Evolutionary conservation across 2,329 filamentous ascomycete genomes (phyloP).

Genomic region (Parasarocladium wereldwijsianum): DNA sequence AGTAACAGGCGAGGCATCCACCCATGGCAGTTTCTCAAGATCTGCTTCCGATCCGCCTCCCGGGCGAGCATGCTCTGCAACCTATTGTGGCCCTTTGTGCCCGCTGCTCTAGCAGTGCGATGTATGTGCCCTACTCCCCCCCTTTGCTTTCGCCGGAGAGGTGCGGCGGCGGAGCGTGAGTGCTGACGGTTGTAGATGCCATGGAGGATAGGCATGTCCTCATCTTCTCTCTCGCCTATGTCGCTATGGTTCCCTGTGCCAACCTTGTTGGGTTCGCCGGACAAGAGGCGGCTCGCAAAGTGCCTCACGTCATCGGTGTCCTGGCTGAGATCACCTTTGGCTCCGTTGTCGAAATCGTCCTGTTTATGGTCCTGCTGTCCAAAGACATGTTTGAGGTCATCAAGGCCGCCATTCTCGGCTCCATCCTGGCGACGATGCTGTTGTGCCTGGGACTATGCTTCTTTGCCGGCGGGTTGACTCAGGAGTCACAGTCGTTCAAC

Average conservation of each 20-base stretch:
- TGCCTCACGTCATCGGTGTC: slow-evolving; percentile 58
- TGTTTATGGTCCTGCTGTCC: slow-evolving; percentile 63
- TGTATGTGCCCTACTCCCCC: slow-evolving; percentile 17
- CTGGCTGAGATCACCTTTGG: slow-evolving; percentile 49
- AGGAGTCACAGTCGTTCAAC: slow-evolving; percentile 57
- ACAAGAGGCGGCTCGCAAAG: slow-evolving; percentile 63
- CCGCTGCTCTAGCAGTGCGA: slow-evolving; percentile 29
- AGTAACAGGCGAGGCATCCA: slow-evolving; percentile 29
- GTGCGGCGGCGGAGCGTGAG: neutral
- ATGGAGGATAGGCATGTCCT: slow-evolving; percentile 21
- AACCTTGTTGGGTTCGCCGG: slow-evolving; percentile 34
- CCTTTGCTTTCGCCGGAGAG: neutral
- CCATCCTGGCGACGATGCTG: slow-evolving; percentile 67
- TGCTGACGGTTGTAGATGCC: slow-evolving; percentile 13
- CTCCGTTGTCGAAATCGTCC: slow-evolving; percentile 65
- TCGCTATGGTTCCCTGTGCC: slow-evolving; percentile 36
- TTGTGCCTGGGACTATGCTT: slow-evolving; percentile 72
- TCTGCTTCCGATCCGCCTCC: slow-evolving; percentile 27
- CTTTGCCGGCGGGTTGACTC: slow-evolving; percentile 56
- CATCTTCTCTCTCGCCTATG: slow-evolving; percentile 32
- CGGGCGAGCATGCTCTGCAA: slow-evolving; percentile 30
- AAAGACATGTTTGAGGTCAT: slow-evolving; percentile 51
- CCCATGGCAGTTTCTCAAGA: slow-evolving; percentile 25
- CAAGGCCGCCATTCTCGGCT: slow-evolving; percentile 70
- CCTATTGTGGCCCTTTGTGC: slow-evolving; percentile 34